phyloP scores from a whole-genome alignment of 371 early-diverging fungal species.

The Ordospora colligata region DNA sequence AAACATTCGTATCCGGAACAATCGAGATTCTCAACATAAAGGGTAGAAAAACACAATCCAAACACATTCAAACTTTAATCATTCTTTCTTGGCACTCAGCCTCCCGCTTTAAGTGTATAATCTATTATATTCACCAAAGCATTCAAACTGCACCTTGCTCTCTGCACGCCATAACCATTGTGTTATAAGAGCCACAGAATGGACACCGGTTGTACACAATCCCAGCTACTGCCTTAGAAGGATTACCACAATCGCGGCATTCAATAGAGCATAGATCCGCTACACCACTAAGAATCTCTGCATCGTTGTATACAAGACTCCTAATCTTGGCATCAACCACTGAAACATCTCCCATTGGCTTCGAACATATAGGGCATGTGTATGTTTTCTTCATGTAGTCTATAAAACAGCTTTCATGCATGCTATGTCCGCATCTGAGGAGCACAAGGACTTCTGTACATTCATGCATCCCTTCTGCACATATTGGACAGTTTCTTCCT shows the following conservation, averaged over 20 bases:
- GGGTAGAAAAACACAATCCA: slow-evolving; percentile 4
- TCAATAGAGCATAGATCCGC: too few relatives aligned
- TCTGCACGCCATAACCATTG: neutral
- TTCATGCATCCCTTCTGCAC: slow-evolving; percentile 85
- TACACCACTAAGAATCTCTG: too few relatives aligned
- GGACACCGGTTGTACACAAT: neutral
- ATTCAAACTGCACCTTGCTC: neutral
- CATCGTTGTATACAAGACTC: neutral
- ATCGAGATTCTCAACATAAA: slow-evolving; percentile 25
- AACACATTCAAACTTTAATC: neutral
- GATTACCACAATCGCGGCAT: neutral
- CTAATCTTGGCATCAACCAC: slow-evolving; percentile 73
- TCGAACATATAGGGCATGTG: slow-evolving; percentile 86
- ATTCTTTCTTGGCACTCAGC: neutral
- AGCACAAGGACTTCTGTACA: slow-evolving; percentile 69
- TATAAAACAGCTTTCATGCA: slow-evolving; percentile 74
- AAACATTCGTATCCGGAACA: slow-evolving; percentile 51
- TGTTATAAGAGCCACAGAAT: neutral
- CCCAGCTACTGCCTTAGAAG: neutral
- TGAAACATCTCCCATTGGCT: slow-evolving; percentile 75
- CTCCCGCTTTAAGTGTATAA: neutral
- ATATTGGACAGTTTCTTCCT: slow-evolving; percentile 84
- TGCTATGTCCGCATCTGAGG: slow-evolving; percentile 79
- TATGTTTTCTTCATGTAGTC: slow-evolving; percentile 74
- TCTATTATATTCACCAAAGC: neutral